Evolutionary conservation across 2,329 filamentous ascomycete species (phyloP), one percentile per base, ranked within the genome.

Genomic region (Curvularia lunata): DNA sequence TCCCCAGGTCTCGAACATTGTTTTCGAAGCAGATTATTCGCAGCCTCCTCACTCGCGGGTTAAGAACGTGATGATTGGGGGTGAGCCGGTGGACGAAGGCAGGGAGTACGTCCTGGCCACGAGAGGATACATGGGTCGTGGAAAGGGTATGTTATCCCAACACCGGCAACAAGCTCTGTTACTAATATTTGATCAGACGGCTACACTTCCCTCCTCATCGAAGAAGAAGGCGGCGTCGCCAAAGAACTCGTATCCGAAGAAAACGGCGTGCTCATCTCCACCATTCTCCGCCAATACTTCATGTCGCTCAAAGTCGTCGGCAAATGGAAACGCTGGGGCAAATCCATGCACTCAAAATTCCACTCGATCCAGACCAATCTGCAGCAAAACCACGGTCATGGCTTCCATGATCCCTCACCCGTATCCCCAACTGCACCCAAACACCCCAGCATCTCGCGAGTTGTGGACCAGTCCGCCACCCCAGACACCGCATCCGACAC

Each of bases 241-340:
- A 87, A 92, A 65, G 91, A 93, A 71, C 79, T 97, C 16, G 88
- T 97, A 5, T 88, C 87, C 28, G 92, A 96, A 70, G 92, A 97
- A 73, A 93, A 91, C 65, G 93, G 92, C 3, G 88, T 96, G 16
- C 82, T 97, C 54, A 91, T 97, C 67, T 92, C 90, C 48, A 91
- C 90, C 71, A 88, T 97, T 74, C 82, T 97, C 19, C 86, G 92
- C 12, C 92, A 97, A 73, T 97, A 96, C 77, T 97, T 97, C 77
- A 89, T 96, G 84, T 90, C 88, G 6, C 82, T 96, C 42, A 91
- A 91, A 54, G 89, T 93, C 1, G 79, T 96, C 25, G 91, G 91
- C 18, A 86, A 86, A 68, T 97, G 92, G 92, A 87, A 85, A 58
- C 83, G 87, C 56, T 90, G 90, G 80, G 85, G 88, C 13, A 80